Conservation (phyloP, 352 stramenopile species). For the Globisporangium lucens region DNA sequence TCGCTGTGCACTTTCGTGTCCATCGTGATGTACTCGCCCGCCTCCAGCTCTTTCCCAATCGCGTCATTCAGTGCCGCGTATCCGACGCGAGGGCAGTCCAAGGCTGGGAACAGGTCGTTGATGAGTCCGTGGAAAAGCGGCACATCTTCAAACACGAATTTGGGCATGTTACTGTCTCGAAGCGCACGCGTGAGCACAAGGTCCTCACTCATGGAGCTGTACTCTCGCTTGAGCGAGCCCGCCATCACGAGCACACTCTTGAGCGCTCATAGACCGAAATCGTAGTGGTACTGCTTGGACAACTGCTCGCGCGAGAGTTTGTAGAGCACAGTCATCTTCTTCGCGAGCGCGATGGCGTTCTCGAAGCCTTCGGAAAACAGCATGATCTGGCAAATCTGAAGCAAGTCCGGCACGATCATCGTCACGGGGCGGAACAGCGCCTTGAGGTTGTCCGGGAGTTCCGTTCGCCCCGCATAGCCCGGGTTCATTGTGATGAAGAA, state of each 20-base stretch:
- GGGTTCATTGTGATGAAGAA: slow-evolving; percentile 97
- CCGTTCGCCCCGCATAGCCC: slow-evolving; percentile 89
- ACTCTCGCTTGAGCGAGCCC: slow-evolving; percentile 91
- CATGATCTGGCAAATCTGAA: slow-evolving; percentile 95
- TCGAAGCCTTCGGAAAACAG: slow-evolving; percentile 93
- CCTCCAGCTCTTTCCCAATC: slow-evolving; percentile 83
- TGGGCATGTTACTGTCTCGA: slow-evolving; percentile 95
- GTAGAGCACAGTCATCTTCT: slow-evolving; percentile 96
- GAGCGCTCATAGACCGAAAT: slow-evolving; percentile 92
- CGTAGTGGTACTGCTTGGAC: slow-evolving; percentile 95
- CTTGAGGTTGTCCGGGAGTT: slow-evolving; percentile 92
- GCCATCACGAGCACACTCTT: slow-evolving; percentile 95
- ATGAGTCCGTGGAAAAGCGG: slow-evolving; percentile 94
- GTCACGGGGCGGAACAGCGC: slow-evolving; percentile 91
- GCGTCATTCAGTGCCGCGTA: slow-evolving; percentile 90
- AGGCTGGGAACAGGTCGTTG: slow-evolving; percentile 92
- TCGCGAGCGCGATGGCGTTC: slow-evolving; percentile 83
- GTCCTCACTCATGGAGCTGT: slow-evolving; percentile 91
- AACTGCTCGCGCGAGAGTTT: slow-evolving; percentile 94
- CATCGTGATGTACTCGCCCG: slow-evolving; percentile 77
- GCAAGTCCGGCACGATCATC: slow-evolving; percentile 92
- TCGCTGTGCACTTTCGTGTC: slow-evolving; percentile 77
- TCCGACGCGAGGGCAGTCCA: slow-evolving; percentile 91
- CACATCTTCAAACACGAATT: slow-evolving; percentile 96
- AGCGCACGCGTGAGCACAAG: slow-evolving; percentile 94